phyloP scores from a whole-genome alignment of 1,139 yeast species.

The Yamadazyma spencermartinsiae region DNA sequence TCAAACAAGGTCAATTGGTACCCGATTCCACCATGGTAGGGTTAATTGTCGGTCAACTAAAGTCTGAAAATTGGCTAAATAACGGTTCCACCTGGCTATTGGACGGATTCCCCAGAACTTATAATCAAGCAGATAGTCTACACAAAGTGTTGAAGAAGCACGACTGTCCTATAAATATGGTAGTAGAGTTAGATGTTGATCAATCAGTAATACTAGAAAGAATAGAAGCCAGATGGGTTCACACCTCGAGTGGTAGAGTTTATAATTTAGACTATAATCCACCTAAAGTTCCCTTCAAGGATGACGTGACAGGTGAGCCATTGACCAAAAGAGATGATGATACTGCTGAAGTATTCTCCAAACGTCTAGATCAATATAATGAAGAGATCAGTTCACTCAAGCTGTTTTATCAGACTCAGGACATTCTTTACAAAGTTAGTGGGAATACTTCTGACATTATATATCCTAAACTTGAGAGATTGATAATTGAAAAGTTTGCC shows the following conservation, averaged over 20 bases:
- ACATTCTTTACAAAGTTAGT: conserved; percentile 55
- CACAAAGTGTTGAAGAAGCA: conserved; percentile 43
- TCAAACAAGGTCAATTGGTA: conserved; percentile 63
- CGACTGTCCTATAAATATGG: conserved; percentile 58
- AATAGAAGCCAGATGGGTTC: conserved; percentile 85
- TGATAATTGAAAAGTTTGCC: conserved; percentile 36
- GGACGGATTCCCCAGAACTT: conserved; percentile 91
- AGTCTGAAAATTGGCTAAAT: conserved; percentile 45
- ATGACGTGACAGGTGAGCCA: conserved; percentile 88
- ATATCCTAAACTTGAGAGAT: conserved; percentile 61
- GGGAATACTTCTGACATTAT: conserved; percentile 86
- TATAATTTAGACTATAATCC: conserved; percentile 87
- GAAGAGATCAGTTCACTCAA: conserved; percentile 62
- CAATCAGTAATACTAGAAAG: conserved; percentile 74
- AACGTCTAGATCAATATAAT: conserved; percentile 65
- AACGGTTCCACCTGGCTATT: conserved; percentile 62
- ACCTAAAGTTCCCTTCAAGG: conserved; percentile 76
- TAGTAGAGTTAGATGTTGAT: conserved; percentile 83
- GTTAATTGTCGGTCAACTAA: conserved; percentile 55
- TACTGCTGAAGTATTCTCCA: conserved; percentile 64
- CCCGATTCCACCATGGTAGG: conserved; percentile 72
- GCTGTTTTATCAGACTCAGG: conserved; percentile 54
- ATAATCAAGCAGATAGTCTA: conserved; percentile 62
- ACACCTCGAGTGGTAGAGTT: conserved; percentile 78
- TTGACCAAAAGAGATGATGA: conserved; percentile 80